phyloP scores from a whole-genome alignment of 129 eudicot species.

The Saussurea involucrata region DNA sequence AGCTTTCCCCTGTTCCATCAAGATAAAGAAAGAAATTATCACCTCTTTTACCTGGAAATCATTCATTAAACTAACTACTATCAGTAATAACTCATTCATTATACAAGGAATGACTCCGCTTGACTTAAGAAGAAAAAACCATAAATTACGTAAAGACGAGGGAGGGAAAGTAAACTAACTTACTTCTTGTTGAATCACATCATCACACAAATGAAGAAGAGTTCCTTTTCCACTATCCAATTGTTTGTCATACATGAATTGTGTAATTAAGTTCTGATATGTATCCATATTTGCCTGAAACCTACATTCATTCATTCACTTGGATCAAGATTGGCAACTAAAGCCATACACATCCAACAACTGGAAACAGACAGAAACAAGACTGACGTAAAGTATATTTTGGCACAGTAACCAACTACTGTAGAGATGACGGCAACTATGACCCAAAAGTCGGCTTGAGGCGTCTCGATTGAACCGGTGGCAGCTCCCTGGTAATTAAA shows the following conservation, averaged over 20 bases:
- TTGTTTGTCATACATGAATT: constrained; percentile 96
- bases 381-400: constrained; percentile 85
- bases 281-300: constrained; percentile 84
- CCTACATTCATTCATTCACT: constrained; percentile 43
- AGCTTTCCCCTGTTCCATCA: constrained; percentile 96
- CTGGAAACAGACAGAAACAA: background rate
- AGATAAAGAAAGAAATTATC: constrained; percentile 71
- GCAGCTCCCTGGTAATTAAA: constrained; percentile 74
- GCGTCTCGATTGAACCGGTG: constrained; percentile 70
- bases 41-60: constrained; percentile 85
- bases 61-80: background rate
- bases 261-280: constrained; percentile 84
- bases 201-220: constrained; percentile 98
- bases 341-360: background rate
- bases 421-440: constrained; percentile 79
- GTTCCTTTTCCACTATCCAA: constrained; percentile 96
- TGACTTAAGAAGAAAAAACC: too few species aligned
- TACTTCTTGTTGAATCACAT: constrained; percentile 98
- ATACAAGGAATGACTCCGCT: too few species aligned
- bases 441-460: constrained; percentile 89
- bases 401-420: constrained; percentile 85
- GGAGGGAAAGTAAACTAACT: constrained; percentile 18
- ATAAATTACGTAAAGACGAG: background rate
- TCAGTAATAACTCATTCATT: background rate
- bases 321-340: background rate